Evolutionary conservation across 768 basidiomycete species (phyloP).

Genomic region (Mycena kentingensis): DNA sequence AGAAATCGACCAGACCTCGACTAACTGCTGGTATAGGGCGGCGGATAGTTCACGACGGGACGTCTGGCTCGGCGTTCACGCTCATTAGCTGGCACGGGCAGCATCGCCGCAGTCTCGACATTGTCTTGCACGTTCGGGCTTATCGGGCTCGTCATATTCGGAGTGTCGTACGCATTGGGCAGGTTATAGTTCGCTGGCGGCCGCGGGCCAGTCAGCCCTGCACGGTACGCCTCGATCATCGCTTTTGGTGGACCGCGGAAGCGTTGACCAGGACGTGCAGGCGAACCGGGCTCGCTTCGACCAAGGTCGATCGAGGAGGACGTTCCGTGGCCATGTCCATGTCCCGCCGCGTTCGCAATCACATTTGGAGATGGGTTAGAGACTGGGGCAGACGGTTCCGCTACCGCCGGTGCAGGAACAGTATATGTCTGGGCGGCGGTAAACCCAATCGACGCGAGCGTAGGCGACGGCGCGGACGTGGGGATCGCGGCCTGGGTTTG

Average conservation of each 20-base stretch:
- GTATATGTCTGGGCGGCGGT: no score
- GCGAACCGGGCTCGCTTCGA: conserved; percentile 4
- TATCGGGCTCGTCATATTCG: no score
- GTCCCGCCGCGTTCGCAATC: no score
- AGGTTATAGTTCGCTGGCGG: no score
- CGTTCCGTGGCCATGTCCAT: conserved; percentile 7
- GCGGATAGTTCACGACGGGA: not conserved
- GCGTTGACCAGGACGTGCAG: not conserved
- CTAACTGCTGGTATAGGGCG: not conserved
- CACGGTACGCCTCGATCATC: conserved; percentile 13
- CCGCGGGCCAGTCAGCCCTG: not conserved
- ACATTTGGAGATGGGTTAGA: no score
- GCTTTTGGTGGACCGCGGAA: conserved; percentile 14
- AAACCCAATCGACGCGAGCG: not conserved
- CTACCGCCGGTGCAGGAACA: no score
- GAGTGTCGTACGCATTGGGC: no score
- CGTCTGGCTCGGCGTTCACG: not conserved
- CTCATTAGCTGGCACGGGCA: not conserved
- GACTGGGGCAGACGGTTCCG: no score
- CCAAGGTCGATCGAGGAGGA: conserved; percentile 13
- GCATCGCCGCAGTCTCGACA: no score
- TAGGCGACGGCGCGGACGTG: not conserved
- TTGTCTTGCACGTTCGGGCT: no score
- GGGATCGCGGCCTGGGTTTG: not conserved
- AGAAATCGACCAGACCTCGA: no score